Base-by-base conservation (phyloP, 495 filamentous ascomycete genomes). In the Hapsidospora chrysogenum region DNA sequence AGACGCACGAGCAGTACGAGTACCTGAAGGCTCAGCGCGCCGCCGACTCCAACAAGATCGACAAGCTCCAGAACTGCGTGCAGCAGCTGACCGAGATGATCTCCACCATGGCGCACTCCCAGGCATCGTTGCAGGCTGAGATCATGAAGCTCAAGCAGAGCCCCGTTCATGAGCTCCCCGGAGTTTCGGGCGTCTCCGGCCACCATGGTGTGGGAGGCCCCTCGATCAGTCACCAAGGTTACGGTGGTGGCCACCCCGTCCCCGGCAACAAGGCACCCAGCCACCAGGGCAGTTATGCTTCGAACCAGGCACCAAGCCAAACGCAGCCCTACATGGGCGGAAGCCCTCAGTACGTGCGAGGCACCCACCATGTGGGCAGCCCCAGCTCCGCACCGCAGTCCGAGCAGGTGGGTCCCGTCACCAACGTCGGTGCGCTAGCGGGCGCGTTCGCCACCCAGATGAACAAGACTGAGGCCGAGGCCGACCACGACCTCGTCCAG, bases 11-110 rank as follows among this genome's bases (percentile, higher is more conserved):
- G 27, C 70, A 77, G 44, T 59, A 83, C 32, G 65, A 68, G 35
- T 62, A 71, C 16, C 63, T 77, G 14, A 80, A 93, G 45, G 48
- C 60, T n/a, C 73, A 77, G 48, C 80, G 74, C 29, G 65, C 71
- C 14, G 62, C 64, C 16, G 85, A 94, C 43, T 64, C 64, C 19
- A 61, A 60, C 21, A 92, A 92, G 62, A 80, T 95, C 39, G 82
- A 93, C 31, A 72, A 86, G 43, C 69, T 97, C 41, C 78, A 77
- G 11, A 58, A 64, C 4, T 65, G 82, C 17, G 76, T 93, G 8
- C 72, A 68, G 22, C 61, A 69, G 29, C 62, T 95, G 37, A 68
- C 76, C 10, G 72, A 79, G 38, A 84, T 76, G 7, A 65, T 96
- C 17, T 64, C 74, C 20, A 60, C 72, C 6, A 74, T 93, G 69